Conservation (phyloP, 2,329 filamentous ascomycete species). For the Cercospora sesami region DNA sequence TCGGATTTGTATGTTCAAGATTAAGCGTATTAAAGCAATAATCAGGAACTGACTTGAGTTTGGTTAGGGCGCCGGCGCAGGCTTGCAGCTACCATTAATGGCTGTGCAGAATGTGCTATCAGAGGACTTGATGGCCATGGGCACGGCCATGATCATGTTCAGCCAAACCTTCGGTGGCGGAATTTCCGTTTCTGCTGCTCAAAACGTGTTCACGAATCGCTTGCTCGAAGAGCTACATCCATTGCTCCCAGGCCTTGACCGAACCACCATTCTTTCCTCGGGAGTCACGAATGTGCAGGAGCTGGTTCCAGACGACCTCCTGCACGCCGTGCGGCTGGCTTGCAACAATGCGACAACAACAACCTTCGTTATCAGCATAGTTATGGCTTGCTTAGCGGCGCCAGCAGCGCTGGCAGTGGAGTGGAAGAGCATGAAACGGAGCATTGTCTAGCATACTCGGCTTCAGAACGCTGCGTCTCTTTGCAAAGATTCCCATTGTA, state of each 20-base stretch:
- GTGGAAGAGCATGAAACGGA: conserved; percentile 63
- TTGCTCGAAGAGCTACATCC: conserved; percentile 9
- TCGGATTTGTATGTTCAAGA: conserved; percentile 45
- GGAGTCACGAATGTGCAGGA: conserved; percentile 60
- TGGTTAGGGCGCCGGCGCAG: conserved; percentile 43
- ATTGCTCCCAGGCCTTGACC: conserved; percentile 8
- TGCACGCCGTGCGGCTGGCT: conserved; percentile 56
- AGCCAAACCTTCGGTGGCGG: conserved; percentile 46
- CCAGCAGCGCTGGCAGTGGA: conserved; percentile 58
- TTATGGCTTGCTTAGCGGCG: conserved; percentile 54
- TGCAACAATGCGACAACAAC: conserved; percentile 63
- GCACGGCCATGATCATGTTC: conserved; percentile 46
- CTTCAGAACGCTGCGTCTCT: background rate
- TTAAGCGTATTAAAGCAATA: conserved; percentile 38
- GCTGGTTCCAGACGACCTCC: conserved; percentile 51
- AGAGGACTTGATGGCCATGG: conserved; percentile 39
- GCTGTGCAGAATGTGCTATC: conserved; percentile 38
- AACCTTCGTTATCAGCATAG: conserved; percentile 60
- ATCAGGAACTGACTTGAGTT: conserved; percentile 37
- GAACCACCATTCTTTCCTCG: conserved; percentile 38
- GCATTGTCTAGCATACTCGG: background rate
- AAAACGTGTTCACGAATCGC: conserved; percentile 45
- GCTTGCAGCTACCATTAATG: conserved; percentile 46
- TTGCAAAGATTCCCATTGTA: no score
- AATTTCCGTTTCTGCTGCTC: conserved; percentile 44